These are phyloP conservation scores for Corylus heterophylla DNA, from an alignment of 306 rosid genomes.

Conservation along the genomic window DNA sequence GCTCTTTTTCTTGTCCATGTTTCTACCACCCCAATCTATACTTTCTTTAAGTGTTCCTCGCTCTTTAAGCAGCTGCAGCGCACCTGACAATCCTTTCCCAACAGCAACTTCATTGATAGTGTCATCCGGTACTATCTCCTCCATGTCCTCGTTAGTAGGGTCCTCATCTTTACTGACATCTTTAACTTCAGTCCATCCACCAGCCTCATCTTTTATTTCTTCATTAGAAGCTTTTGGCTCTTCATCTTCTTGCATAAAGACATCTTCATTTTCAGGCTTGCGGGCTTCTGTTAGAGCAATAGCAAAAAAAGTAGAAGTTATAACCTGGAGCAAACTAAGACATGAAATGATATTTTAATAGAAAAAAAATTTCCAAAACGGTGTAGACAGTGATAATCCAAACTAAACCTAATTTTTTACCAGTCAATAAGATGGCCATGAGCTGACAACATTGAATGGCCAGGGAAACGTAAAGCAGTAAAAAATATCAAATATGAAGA, in stretches of 20 bases:
- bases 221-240: constrained; percentile 51
- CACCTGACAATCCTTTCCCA: constrained; percentile 91
- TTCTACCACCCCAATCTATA: constrained; percentile 98
- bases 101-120: constrained; percentile 87
- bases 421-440: constrained; percentile 3
- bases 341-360: background rate
- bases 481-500: constrained; percentile 6
- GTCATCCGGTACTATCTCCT: constrained; percentile 71
- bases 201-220: constrained; percentile 51
- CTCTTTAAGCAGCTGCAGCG: constrained; percentile 78
- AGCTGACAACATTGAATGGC: background rate
- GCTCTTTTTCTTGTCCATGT: constrained; percentile 98
- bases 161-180: constrained; percentile 55
- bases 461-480: background rate
- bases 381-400: background rate
- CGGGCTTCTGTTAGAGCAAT: constrained; percentile 69
- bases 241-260: constrained; percentile 83
- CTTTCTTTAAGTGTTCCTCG: constrained; percentile 93
- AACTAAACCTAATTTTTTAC: background rate
- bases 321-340: background rate
- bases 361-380: background rate
- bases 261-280: constrained; percentile 78
- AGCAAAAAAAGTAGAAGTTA: constrained; percentile 24
- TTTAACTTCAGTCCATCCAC: constrained; percentile 91
- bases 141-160: constrained; percentile 53